Base-by-base conservation (phyloP, 306 rosid species). In the Quercus wislizeni region DNA sequence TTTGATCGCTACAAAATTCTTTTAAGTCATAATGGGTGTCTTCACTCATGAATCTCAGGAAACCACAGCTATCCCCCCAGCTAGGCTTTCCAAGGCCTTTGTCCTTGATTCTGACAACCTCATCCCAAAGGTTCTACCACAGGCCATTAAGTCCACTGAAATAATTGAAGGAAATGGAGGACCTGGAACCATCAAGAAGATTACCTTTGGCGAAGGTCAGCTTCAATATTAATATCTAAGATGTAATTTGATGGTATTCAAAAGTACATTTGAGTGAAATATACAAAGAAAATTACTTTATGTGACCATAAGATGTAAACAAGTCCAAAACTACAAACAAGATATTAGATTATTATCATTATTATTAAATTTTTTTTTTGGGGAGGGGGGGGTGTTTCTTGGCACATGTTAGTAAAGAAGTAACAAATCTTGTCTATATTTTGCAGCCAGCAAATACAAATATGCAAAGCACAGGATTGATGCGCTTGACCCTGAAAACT, bases 81-180 rank as follows among this genome's bases (percentile, higher is more conserved):
- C 85, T 0, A 81, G 15, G 71, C 73, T 88, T 1, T 88, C 49
- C 83, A 81, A 79, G 63, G 87, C 88, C 33, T 61, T 83, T 0
- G 5, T 74, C 15, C 75, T 62, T 43, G 84, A 88, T 31, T 13
- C 67, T 1, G 86, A 85, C 19, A 25, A 5, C 19, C 67, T 88
- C 52, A 1, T 74, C 69, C 88, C 86, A 57, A 83, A 83, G 83
- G 64, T 58, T 5, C 12, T 58, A 15, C 51, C 64, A 1, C 46
- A 56, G 0, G 6, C 15, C 15, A n/a, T 74, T 51, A 76, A 83
- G 30, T 65, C 55, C 43, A 20, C 74, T 72, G 88, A 85, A 59
- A 35, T 52, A 35, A 12, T 88, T 55, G 82, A 83, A 78, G 89
- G 91, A 80, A 62, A 70, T 43, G 89, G 91, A 14, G 86, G 89